Percentiles rank a stretch among this genome's conserved stretches.
Conservation (phyloP, 2,329 filamentous ascomycete genomes). For the Dissoconium aciculare region DNA sequence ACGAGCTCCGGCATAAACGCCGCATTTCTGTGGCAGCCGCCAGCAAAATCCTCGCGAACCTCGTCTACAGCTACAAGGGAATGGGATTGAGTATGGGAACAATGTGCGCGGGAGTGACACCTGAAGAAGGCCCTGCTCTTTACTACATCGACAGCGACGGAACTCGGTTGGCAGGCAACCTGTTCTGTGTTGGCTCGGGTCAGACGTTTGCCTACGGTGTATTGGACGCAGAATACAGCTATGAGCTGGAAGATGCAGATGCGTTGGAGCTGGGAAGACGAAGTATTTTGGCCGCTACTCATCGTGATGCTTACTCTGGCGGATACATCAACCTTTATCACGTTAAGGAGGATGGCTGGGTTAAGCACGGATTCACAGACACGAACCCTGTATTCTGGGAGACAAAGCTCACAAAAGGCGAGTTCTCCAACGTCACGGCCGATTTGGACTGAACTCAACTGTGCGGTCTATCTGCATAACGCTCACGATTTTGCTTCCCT, state of each 20-base stretch:
- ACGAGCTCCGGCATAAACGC: conserved; percentile 98
- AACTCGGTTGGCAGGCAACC: conserved; percentile 78
- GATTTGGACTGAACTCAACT: conserved; percentile 35
- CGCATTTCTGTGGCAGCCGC: conserved; percentile 95
- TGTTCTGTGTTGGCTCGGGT: conserved; percentile 95
- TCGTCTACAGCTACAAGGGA: conserved; percentile 97
- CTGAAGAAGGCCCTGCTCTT: conserved; percentile 86
- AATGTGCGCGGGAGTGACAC: conserved; percentile 95
- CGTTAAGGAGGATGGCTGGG: conserved; percentile 97
- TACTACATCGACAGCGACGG: conserved; percentile 99
- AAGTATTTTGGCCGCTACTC: conserved; percentile 89
- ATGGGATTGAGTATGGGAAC: conserved; percentile 99
- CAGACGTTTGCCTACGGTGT: conserved; percentile 99
- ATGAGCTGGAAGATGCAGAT: conserved; percentile 74
- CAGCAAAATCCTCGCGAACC: conserved; percentile 94
- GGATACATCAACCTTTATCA: conserved; percentile 98
- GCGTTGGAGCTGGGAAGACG: conserved; percentile 80
- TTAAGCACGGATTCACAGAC: conserved; percentile 95
- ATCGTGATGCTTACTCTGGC: conserved; percentile 96
- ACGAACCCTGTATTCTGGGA: conserved; percentile 96
- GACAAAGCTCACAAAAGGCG: conserved; percentile 95
- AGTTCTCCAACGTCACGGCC: conserved; percentile 91
- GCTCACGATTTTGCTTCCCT: too few species aligned
- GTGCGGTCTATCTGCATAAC: too few species aligned
- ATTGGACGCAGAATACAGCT: conserved; percentile 85